These are phyloP conservation scores for Pythium oligandrum DNA, from an alignment of 352 stramenopile genomes.

Conservation along the genomic window DNA sequence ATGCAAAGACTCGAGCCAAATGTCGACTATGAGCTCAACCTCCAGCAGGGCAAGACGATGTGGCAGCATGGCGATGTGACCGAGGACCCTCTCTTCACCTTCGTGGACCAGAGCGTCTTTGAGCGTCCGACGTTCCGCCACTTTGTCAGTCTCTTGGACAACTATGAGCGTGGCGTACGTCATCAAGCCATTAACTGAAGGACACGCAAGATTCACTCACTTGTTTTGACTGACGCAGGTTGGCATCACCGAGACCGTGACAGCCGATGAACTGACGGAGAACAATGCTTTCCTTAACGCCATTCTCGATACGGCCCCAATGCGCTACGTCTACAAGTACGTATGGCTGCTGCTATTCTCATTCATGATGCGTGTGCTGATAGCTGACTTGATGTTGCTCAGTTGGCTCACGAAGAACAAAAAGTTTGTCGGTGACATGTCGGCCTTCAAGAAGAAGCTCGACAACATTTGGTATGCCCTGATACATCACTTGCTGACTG, in stretches of 20 bases:
- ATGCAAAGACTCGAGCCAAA: conserved; percentile 66
- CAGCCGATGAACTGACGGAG: conserved; percentile 82
- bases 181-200: background rate
- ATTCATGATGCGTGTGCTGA: background rate
- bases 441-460: conserved; percentile 89
- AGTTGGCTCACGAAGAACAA: conserved; percentile 84
- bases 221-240: conserved; percentile 30
- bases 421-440: conserved; percentile 67
- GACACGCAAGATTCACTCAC: background rate
- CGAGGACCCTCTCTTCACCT: conserved; percentile 88
- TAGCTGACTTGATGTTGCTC: conserved; percentile 11
- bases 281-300: conserved; percentile 91
- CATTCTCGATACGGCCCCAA: conserved; percentile 88
- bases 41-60: conserved; percentile 90
- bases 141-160: conserved; percentile 89
- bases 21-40: conserved; percentile 91
- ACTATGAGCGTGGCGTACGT: conserved; percentile 78
- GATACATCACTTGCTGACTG: background rate
- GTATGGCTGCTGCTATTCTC: conserved; percentile 4
- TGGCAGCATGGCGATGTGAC: conserved; percentile 88
- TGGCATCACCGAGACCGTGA: conserved; percentile 85
- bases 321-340: conserved; percentile 93
- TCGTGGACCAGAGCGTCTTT: conserved; percentile 83
- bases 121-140: conserved; percentile 88
- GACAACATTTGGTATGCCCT: conserved; percentile 82